Conservation (phyloP, 495 filamentous ascomycete genomes). For the Endocarpon pusillum region DNA sequence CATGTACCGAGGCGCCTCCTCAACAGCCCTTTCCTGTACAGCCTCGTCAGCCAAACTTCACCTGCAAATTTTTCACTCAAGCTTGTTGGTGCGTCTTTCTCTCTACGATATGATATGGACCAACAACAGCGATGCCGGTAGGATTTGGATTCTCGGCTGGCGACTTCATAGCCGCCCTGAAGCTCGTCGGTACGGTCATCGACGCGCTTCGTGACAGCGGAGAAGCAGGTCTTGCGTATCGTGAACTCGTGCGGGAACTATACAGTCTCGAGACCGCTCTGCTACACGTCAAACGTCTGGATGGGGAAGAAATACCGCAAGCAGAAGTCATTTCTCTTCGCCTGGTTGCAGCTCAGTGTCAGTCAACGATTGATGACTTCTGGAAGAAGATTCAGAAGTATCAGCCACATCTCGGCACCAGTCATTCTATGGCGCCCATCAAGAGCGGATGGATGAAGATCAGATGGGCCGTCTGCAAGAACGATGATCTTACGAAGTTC, state of each 20-base stretch:
- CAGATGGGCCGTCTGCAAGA: conserved; percentile 16
- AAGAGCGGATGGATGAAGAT: conserved; percentile 12
- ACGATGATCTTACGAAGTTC: conserved; percentile 14
- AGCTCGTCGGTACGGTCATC: conserved; percentile 2
- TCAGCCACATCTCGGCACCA: conserved; percentile 10
- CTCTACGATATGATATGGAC: no score
- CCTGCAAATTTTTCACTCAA: no score
- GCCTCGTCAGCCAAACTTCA: no score
- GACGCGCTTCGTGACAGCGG: conserved; percentile 12
- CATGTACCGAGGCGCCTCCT: no score
- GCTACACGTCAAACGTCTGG: conserved; percentile 11
- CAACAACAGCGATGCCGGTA: not conserved
- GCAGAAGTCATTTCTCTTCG: conserved; percentile 10
- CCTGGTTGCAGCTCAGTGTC: conserved; percentile 14
- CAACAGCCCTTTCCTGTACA: no score
- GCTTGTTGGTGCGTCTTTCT: no score
- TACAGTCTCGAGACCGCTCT: conserved; percentile 16
- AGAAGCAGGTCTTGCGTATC: conserved; percentile 8
- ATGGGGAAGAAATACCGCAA: conserved; percentile 9
- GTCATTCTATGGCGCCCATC: conserved; percentile 1
- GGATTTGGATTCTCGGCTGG: conserved; percentile 1
- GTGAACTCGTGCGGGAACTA: conserved; percentile 12
- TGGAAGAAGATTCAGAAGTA: conserved; percentile 10
- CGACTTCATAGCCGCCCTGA: not conserved
- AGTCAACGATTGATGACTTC: conserved; percentile 15